Percentiles rank a stretch among this genome's conserved stretches.
Evolutionary conservation across 768 basidiomycete species (phyloP).

Genomic region (Hortiboletus campestris): DNA sequence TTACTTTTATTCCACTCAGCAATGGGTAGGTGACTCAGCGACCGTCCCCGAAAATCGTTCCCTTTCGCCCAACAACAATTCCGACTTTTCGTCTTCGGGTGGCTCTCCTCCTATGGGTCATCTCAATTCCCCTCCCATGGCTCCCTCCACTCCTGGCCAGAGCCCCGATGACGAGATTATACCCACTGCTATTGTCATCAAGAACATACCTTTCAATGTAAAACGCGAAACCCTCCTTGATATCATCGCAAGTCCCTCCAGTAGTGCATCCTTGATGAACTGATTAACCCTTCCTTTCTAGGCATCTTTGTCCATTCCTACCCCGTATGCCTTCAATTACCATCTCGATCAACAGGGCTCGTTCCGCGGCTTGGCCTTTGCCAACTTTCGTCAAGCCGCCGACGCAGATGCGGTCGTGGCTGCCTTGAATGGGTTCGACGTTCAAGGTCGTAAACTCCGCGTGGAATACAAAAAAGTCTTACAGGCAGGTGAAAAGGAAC

Average conservation of each 20-base stretch:
- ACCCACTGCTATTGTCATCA: conserved; percentile 99
- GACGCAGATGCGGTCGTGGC: conserved; percentile 96
- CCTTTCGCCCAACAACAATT: conserved; percentile 82
- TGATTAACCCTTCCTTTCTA: conserved; percentile 33
- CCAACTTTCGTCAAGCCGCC: conserved; percentile 88
- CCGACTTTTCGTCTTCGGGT: conserved; percentile 85
- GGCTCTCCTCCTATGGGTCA: conserved; percentile 67
- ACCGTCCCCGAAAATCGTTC: conserved; percentile 65
- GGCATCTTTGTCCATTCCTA: conserved; percentile 90
- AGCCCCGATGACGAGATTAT: conserved; percentile 87
- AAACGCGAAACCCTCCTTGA: conserved; percentile 94
- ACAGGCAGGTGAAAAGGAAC: conserved; percentile 98
- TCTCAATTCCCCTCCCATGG: conserved; percentile 43
- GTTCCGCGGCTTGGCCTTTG: conserved; percentile 97
- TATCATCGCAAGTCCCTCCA: conserved; percentile 75
- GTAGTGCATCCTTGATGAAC: not conserved
- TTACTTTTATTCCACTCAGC: conserved; percentile 44
- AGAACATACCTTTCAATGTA: conserved; percentile 99
- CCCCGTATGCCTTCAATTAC: conserved; percentile 99
- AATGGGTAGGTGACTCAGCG: conserved; percentile 75
- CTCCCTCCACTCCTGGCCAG: conserved; percentile 49
- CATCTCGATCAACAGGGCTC: conserved; percentile 95
- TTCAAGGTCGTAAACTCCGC: conserved; percentile 94
- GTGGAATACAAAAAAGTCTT: conserved; percentile 99
- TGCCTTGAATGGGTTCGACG: conserved; percentile 94